These are phyloP conservation scores for Cadophora sp. DNA, from an alignment of 2,329 filamentous ascomycete species.

Conservation along the genomic window DNA sequence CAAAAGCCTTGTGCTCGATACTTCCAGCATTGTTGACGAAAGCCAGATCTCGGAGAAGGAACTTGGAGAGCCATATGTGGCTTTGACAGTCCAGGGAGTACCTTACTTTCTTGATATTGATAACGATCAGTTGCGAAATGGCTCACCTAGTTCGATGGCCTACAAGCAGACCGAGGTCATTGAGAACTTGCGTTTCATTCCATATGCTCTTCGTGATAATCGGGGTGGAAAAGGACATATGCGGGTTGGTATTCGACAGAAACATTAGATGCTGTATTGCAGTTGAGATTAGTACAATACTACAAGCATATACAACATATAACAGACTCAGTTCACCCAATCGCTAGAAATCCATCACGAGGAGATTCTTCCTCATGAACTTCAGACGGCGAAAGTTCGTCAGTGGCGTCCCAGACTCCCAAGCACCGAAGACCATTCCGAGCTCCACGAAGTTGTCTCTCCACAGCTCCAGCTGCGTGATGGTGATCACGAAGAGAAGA, in stretches of 20 bases:
- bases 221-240: conserved; percentile 55
- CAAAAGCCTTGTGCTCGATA: conserved; percentile 44
- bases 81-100: conserved; percentile 33
- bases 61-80: conserved; percentile 33
- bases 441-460: not conserved
- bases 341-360: not conserved
- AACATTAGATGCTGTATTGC: conserved; percentile 17
- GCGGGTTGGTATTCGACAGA: conserved; percentile 35
- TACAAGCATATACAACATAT: not conserved
- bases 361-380: not conserved
- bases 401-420: not conserved
- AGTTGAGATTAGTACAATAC: not conserved
- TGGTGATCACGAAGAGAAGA: not conserved
- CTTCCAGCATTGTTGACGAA: conserved; percentile 29
- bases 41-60: conserved; percentile 16
- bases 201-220: conserved; percentile 62
- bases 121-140: conserved; percentile 7
- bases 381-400: not conserved
- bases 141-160: not conserved
- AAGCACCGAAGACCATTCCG: not conserved
- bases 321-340: not conserved
- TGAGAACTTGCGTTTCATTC: conserved; percentile 55
- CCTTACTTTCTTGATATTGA: conserved; percentile 25
- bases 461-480: not conserved
- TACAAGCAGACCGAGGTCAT: conserved; percentile 34